Conservation (phyloP, 2,329 filamentous ascomycete species). For the Botrytis fragariae region DNA sequence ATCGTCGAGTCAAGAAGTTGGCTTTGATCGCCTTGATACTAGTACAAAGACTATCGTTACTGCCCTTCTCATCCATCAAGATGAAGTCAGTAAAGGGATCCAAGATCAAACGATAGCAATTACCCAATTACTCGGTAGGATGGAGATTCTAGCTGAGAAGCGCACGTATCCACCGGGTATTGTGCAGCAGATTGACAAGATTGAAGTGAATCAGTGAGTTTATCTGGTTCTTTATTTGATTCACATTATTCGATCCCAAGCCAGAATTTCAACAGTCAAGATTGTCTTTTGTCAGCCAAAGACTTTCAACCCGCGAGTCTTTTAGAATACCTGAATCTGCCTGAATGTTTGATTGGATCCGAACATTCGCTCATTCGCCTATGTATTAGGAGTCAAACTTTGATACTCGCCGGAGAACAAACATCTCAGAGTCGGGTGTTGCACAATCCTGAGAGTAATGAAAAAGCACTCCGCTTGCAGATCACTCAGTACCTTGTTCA, state of each 20-base stretch:
- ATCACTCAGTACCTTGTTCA: neutral
- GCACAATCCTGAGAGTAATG: neutral
- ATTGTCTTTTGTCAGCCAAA: neutral
- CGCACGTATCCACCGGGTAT: neutral
- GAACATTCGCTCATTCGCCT: neutral
- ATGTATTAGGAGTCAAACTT: neutral
- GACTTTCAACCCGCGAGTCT: neutral
- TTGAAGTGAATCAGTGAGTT: neutral
- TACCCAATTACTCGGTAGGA: neutral
- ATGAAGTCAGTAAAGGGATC: neutral
- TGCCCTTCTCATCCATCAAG: neutral
- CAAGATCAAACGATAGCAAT: conserved; percentile 4
- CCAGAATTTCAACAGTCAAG: neutral
- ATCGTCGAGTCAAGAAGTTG: neutral
- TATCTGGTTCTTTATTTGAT: neutral
- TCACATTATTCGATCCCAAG: neutral
- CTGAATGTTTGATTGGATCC: neutral
- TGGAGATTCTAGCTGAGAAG: conserved; percentile 4
- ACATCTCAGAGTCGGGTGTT: neutral
- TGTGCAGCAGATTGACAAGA: neutral
- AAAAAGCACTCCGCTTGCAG: neutral
- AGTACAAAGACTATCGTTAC: neutral
- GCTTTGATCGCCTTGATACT: neutral
- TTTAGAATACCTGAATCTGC: no score
- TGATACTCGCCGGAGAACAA: neutral